These are phyloP conservation scores for Aspergillus eucalypticola DNA, from an alignment of 2,329 filamentous ascomycete species.

Conservation along the genomic window DNA sequence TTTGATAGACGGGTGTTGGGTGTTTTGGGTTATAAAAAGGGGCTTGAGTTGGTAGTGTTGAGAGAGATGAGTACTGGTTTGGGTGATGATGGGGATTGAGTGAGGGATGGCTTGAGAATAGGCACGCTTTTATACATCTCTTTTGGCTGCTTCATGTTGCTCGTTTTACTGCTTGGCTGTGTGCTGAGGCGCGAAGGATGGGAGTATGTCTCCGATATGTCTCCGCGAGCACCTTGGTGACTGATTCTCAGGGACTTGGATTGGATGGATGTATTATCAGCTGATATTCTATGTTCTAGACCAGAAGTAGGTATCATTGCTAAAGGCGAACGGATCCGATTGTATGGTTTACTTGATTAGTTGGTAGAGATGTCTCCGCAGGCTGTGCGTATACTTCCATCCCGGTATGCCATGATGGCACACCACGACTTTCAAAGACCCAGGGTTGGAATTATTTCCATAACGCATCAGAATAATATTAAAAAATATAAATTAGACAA, in stretches of 20 bases:
- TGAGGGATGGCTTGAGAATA: neutral
- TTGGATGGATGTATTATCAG: neutral
- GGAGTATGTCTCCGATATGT: constrained; percentile 18
- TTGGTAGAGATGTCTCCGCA: too few species aligned
- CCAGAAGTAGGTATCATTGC: neutral
- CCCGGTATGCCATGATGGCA: too few species aligned
- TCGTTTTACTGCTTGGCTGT: neutral
- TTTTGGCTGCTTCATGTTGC: neutral
- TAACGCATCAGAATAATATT: too few species aligned
- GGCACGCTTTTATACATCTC: neutral
- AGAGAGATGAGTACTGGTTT: neutral
- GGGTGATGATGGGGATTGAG: too few species aligned
- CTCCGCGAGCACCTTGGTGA: constrained; percentile 10
- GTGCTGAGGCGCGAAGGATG: neutral
- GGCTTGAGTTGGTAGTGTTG: too few species aligned
- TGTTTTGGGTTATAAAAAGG: neutral
- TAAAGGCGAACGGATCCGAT: too few species aligned
- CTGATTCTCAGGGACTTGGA: too few species aligned
- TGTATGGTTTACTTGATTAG: too few species aligned
- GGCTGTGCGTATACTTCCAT: too few species aligned
- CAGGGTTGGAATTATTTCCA: too few species aligned
- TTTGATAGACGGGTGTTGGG: neutral
- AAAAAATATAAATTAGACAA: too few species aligned
- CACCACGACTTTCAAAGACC: too few species aligned
- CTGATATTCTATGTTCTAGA: neutral